Evolutionary conservation across 2,329 filamentous ascomycete species (phyloP).

Genomic region (Botrytis tulipae): DNA sequence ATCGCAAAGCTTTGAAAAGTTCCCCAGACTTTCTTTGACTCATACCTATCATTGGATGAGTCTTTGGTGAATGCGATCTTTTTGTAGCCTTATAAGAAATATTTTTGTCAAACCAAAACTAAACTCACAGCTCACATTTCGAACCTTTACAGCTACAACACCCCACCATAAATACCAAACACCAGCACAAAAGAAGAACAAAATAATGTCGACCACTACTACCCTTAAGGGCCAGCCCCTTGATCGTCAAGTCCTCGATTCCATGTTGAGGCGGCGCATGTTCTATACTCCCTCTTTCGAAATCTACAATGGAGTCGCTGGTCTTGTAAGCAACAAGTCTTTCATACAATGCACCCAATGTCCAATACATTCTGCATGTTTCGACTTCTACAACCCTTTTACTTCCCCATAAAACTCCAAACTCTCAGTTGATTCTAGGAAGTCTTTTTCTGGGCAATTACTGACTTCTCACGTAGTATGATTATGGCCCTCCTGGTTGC

Average conservation of each 20-base stretch:
- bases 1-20: conserved; percentile 17
- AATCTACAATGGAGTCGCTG: conserved; percentile 85
- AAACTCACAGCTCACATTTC: conserved; percentile 29
- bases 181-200: conserved; percentile 17
- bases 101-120: conserved; percentile 25
- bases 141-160: conserved; percentile 43
- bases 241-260: conserved; percentile 78
- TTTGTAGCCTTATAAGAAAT: conserved; percentile 42
- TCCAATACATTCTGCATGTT: neutral
- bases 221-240: conserved; percentile 89
- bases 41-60: conserved; percentile 32
- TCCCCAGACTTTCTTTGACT: conserved; percentile 25
- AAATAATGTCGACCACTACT: conserved; percentile 60
- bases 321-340: conserved; percentile 58
- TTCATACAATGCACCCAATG: neutral
- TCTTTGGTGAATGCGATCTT: conserved; percentile 42
- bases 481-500: conserved; percentile 53
- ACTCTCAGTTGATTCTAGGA: neutral
- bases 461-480: conserved; percentile 3
- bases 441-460: neutral
- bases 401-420: neutral
- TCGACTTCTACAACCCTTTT: neutral
- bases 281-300: conserved; percentile 97
- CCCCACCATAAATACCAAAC: conserved; percentile 39
- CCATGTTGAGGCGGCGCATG: conserved; percentile 79